Conservation (phyloP, 441 rosid species). For the Hura crepitans region DNA sequence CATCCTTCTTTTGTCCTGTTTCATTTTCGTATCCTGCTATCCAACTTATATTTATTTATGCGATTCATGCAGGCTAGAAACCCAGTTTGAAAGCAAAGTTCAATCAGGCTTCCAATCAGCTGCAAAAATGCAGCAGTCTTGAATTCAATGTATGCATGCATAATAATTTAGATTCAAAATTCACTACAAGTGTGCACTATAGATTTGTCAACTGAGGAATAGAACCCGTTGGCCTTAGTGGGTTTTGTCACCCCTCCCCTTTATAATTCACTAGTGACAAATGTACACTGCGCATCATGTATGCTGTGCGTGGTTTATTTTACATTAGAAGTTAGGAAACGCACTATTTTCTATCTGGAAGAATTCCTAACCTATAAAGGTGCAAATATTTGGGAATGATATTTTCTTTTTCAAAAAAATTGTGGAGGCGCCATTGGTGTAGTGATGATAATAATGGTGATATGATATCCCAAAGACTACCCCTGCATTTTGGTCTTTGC, state of each 20-base stretch:
- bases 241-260: background rate
- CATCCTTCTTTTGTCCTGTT: background rate
- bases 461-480: background rate
- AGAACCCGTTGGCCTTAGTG: no score
- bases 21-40: background rate
- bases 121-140: conserved; percentile 54
- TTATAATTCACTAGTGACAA: no score
- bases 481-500: background rate
- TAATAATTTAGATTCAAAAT: background rate
- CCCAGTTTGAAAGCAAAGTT: conserved; percentile 75
- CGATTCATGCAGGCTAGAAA: conserved; percentile 59
- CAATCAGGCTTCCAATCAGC: conserved; percentile 79
- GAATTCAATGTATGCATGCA: background rate
- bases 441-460: background rate
- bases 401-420: background rate
- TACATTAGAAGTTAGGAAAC: background rate
- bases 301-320: background rate
- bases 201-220: background rate
- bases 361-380: background rate
- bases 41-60: background rate
- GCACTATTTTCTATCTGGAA: no score
- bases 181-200: background rate
- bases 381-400: background rate
- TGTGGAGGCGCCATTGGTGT: background rate
- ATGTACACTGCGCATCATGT: no score